phyloP scores from a whole-genome alignment of 1,284 basidiomycete genomes.

The Marasmius tenuissimus region DNA sequence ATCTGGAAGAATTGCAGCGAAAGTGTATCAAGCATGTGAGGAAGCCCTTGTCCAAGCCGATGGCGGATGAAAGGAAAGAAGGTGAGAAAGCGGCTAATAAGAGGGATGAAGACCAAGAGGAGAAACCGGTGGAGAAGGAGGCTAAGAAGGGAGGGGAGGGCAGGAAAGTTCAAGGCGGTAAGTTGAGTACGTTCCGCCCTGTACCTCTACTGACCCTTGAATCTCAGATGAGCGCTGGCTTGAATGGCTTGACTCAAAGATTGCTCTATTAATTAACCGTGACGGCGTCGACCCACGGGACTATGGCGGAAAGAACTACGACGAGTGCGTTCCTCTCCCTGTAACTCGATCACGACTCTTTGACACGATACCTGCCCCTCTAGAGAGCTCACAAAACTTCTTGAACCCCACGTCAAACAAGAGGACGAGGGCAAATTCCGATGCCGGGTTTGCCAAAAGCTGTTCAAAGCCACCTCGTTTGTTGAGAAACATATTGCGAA shows the following conservation, averaged over 20 bases:
- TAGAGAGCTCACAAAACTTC: slow-evolving; percentile 80
- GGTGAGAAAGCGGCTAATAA: slow-evolving; percentile 32
- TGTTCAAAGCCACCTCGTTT: slow-evolving; percentile 94
- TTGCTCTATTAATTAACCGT: slow-evolving; percentile 74
- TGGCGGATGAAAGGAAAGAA: slow-evolving; percentile 54
- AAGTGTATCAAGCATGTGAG: slow-evolving; percentile 91
- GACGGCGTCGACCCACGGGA: slow-evolving; percentile 80
- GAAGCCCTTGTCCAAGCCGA: slow-evolving; percentile 61
- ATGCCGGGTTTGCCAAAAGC: slow-evolving; percentile 89
- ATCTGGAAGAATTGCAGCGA: slow-evolving; percentile 90
- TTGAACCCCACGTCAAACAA: slow-evolving; percentile 82
- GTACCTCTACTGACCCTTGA: slow-evolving; percentile 10
- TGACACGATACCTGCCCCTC: slow-evolving; percentile 11
- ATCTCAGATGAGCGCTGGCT: slow-evolving; percentile 82
- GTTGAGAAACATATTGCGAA: slow-evolving; percentile 93
- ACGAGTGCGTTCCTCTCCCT: slow-evolving; percentile 66
- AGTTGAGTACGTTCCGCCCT: slow-evolving; percentile 21
- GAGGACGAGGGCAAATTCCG: slow-evolving; percentile 95
- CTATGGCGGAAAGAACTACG: slow-evolving; percentile 85
- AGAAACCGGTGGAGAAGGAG: slow-evolving; percentile 42
- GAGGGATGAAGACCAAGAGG: slow-evolving; percentile 34
- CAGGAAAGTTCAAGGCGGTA: slow-evolving; percentile 61
- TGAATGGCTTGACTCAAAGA: slow-evolving; percentile 83
- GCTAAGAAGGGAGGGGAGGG: slow-evolving; percentile 52
- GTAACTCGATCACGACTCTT: slow-evolving; percentile 6